phyloP scores from a whole-genome alignment of 495 filamentous ascomycete genomes.

The Ramalina peruviana region DNA sequence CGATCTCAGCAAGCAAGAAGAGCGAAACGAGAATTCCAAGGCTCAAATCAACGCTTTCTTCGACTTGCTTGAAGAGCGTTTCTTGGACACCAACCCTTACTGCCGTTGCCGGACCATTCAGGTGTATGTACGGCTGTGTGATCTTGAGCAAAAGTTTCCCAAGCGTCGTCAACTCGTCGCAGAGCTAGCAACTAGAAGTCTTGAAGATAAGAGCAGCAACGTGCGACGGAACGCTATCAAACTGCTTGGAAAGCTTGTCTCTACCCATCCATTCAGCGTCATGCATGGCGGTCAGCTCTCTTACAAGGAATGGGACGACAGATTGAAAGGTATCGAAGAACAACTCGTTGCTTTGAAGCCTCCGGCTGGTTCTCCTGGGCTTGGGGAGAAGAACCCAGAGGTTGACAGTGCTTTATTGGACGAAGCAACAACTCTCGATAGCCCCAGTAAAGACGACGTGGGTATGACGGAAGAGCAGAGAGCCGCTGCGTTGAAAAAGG shows the following conservation, averaged over 20 bases:
- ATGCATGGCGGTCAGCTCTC: slow-evolving; percentile 82
- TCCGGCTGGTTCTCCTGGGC: slow-evolving; percentile 60
- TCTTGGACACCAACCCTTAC: slow-evolving; percentile 94
- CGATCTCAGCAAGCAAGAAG: slow-evolving; percentile 81
- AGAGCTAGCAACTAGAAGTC: slow-evolving; percentile 69
- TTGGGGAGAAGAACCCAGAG: slow-evolving; percentile 45
- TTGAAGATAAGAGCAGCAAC: slow-evolving; percentile 97
- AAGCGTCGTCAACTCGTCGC: slow-evolving; percentile 79
- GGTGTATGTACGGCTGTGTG: slow-evolving; percentile 81
- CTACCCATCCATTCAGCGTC: slow-evolving; percentile 84
- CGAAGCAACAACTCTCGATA: slow-evolving; percentile 67
- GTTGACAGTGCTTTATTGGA: slow-evolving; percentile 73
- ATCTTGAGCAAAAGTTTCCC: slow-evolving; percentile 86
- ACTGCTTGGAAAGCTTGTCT: slow-evolving; percentile 69
- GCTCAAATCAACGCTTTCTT: slow-evolving; percentile 93
- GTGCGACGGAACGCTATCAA: slow-evolving; percentile 93
- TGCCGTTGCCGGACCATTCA: slow-evolving; percentile 86
- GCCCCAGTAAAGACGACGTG: slow-evolving; percentile 46
- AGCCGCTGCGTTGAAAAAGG: slow-evolving; percentile 41
- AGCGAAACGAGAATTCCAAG: slow-evolving; percentile 80
- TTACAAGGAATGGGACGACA: slow-evolving; percentile 66
- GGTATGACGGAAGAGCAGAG: slow-evolving; percentile 46
- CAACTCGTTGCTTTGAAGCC: slow-evolving; percentile 73
- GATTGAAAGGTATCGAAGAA: slow-evolving; percentile 64
- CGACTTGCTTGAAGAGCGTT: slow-evolving; percentile 88